A percentile compares a stretch with the other conserved stretches of the same genome.
Conservation (phyloP, 2,329 filamentous ascomycete genomes). For the Colletotrichum filicis region DNA sequence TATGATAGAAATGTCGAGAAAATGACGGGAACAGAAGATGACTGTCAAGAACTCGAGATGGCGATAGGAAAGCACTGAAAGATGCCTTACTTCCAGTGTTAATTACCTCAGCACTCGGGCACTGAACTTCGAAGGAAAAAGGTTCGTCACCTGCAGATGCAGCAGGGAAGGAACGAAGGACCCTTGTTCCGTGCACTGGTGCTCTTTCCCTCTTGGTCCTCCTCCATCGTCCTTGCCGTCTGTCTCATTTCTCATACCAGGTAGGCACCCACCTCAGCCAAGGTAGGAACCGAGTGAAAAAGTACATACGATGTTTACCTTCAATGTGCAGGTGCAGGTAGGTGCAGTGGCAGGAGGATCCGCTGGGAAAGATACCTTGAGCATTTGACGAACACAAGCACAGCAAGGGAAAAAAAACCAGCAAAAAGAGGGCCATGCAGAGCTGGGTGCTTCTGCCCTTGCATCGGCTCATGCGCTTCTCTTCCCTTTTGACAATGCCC, state of each 20-base stretch:
- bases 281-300: background rate
- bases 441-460: background rate
- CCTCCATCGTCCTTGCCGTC: background rate
- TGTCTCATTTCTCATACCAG: background rate
- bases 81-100: too few species aligned
- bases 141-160: slow-evolving; percentile 3
- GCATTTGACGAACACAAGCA: background rate
- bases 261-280: background rate
- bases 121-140: background rate
- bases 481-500: background rate
- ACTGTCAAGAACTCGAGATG: background rate
- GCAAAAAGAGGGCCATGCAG: background rate
- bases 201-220: background rate
- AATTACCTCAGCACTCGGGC: background rate
- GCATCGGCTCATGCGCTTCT: background rate
- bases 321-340: background rate
- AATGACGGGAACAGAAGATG: background rate
- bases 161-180: background rate
- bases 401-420: background rate
- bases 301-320: background rate
- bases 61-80: background rate
- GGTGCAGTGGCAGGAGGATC: background rate
- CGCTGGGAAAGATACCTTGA: background rate
- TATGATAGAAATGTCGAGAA: slow-evolving; percentile 17
- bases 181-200: background rate